Base-by-base conservation (phyloP, 2,329 filamentous ascomycete species). In the Ascosphaera pollenicola region DNA sequence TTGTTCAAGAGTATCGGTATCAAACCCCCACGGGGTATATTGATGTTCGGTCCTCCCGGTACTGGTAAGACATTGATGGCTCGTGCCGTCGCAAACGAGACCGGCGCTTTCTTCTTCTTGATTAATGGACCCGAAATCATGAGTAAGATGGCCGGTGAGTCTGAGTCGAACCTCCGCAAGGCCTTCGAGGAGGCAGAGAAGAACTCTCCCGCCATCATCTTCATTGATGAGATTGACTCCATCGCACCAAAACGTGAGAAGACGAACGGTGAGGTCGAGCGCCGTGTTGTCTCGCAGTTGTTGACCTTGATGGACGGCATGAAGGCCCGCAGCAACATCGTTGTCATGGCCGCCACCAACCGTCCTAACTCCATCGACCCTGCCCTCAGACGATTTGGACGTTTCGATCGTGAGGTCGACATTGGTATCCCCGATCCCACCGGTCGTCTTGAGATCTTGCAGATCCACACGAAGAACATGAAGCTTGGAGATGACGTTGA, bases 401-500 rank as follows among this genome's bases (percentile, higher is more conserved):
- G 89, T 62, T 95, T 98, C 67, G 89, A 98, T 59, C 89, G 89
- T 59, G 89, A 95, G 62, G 87, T 98, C 47, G 89, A 98, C 56
- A 94, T 98, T 54, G 85, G 87, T 54, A 92, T 95, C 49, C 89
- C 89, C 40, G 89, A 95, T 65, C 89, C 89, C 39, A 95, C 87
- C 51, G 89, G 89, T 15, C 89, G 89, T 71, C 79, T 98, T 30
- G 89, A 98, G 70, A 95, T 98, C 55, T 76, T 98, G 44, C 83
- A 92, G 63, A 98, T 98, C 49, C 89, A 98, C 72, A 98, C 89
- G 62, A 98, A 98, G 78, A 98, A 98, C 73, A 98, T 98, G 89
- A 98, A 98, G 70, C 74, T 98, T 44, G 84, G 64, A 43, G 89
- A 95, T 42, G 89, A 95, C 51, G 89, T 98, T 44, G 89, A 98